Percentiles rank a stretch among this genome's conserved stretches.
phyloP scores from a whole-genome alignment of 2,329 filamentous ascomycete species.

The Neonectria hederae region DNA sequence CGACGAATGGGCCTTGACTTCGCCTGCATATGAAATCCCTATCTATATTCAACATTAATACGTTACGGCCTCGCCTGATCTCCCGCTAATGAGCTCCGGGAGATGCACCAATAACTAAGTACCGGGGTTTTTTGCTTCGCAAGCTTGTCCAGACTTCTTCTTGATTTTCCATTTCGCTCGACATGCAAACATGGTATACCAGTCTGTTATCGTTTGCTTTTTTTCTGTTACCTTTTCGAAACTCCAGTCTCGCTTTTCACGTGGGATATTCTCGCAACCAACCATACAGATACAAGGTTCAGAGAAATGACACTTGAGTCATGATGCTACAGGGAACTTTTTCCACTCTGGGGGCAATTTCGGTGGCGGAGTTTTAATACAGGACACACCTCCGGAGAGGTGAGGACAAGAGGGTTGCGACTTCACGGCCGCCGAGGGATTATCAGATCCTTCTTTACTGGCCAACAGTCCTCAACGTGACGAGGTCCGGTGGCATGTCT shows the following conservation, averaged over 20 bases:
- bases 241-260: slow-evolving; percentile 5
- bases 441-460: slow-evolving; percentile 17
- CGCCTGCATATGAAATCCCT: slow-evolving; percentile 56
- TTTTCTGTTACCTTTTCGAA: slow-evolving; percentile 9
- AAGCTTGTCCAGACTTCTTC: slow-evolving; percentile 18
- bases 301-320: slow-evolving; percentile 7
- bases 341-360: neutral
- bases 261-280: slow-evolving; percentile 1
- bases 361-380: slow-evolving; percentile 11
- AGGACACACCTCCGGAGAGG: neutral
- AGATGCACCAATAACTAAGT: neutral
- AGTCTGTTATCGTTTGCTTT: slow-evolving; percentile 24
- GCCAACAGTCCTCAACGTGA: slow-evolving; percentile 2
- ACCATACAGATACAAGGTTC: slow-evolving; percentile 10
- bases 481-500: slow-evolving; percentile 12
- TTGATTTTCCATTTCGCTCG: slow-evolving; percentile 8
- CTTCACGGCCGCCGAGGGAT: slow-evolving; percentile 13
- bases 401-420: neutral
- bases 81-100: slow-evolving; percentile 13
- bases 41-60: slow-evolving; percentile 15
- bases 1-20: slow-evolving; percentile 64
- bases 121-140: neutral
- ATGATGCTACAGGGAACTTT: neutral
- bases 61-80: slow-evolving; percentile 16
- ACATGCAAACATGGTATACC: slow-evolving; percentile 23